Evolutionary conservation across 2,329 filamentous ascomycete genomes (phyloP).

Genomic region (Aulographum hederae): DNA sequence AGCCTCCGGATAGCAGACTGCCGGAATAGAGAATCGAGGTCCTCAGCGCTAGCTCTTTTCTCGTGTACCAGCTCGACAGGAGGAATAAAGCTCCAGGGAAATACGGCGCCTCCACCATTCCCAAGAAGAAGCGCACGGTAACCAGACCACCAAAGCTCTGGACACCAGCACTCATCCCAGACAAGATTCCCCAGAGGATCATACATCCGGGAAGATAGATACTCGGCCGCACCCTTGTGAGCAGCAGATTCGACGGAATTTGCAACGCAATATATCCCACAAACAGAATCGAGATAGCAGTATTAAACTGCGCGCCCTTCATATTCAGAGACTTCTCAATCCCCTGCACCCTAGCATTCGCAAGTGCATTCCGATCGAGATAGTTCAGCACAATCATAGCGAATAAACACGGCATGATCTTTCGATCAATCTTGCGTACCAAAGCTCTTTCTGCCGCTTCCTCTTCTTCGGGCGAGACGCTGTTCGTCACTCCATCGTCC

Average conservation of each 20-base stretch:
- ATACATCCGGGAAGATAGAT: constrained; percentile 20
- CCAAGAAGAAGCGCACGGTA: constrained; percentile 17
- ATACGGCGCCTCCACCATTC: constrained; percentile 17
- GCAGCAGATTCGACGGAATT: constrained; percentile 19
- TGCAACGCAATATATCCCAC: constrained; percentile 10
- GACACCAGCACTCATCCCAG: constrained; percentile 15
- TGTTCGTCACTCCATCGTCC: no score
- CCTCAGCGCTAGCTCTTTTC: constrained; percentile 18
- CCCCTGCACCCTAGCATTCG: constrained; percentile 43
- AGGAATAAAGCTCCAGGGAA: constrained; percentile 17
- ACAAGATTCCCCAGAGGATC: constrained; percentile 25
- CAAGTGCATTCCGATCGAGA: constrained; percentile 45
- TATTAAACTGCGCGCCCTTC: constrained; percentile 36
- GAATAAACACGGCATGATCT: constrained; percentile 4
- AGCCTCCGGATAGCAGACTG: constrained; percentile 19
- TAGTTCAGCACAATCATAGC: constrained; percentile 15
- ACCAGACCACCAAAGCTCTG: constrained; percentile 19
- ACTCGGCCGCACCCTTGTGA: constrained; percentile 11
- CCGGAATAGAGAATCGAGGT: constrained; percentile 21
- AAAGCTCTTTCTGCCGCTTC: constrained; percentile 1
- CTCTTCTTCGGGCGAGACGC: no score
- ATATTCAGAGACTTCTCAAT: constrained; percentile 40
- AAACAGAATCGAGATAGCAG: constrained; percentile 43
- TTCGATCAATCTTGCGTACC: constrained; percentile 3
- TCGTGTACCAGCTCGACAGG: constrained; percentile 18